Evolutionary conservation across 2,329 filamentous ascomycete genomes (phyloP), one percentile per base, ranked within the genome.

Genomic region (Fusarium sublunatum): DNA sequence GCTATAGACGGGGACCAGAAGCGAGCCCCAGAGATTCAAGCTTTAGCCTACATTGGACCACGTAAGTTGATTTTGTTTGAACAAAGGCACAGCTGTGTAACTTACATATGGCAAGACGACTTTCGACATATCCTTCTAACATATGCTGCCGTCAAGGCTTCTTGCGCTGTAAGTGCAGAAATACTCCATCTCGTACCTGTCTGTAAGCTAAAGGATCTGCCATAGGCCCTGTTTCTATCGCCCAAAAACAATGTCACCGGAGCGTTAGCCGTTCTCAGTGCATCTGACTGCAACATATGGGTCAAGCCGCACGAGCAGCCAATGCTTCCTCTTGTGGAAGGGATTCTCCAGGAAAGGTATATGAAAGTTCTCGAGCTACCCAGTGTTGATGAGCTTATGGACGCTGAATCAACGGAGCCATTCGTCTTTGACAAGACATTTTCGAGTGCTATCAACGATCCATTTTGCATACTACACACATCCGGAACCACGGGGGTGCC

Each of bases 401-500:
- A 69, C 6, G 41, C 61, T 5, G 47, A 63, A 2, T 25, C 42
- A 2, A 43, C 53, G 0, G 12, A 64, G 32, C 47, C 61, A 5
- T 77, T 73, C 25, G 58, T 55, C 0, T 79, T 76, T 28, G 5
- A 61, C 4, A 75, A 73, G 36, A 72, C 65, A 2, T 78, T 73
- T n/a, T 70, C 73, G 3, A 62, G 72, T 3, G 75, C 73, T 6
- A 62, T 60, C 0, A 59, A 73, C 28, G 77, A 79, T 1, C 73
- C 75, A 0, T 76, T 79, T 6, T 71, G 75, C 25, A 70, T 76
- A 25, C 49, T 79, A 1, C 79, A 81, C 44, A 80, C 79, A 0
- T 80, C 77, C 4, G 79, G 79, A 2, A 74, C 75, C 2, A 81
- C 79, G 3, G 78, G 79, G 3, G 52, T 77, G 0, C 78, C 77